These are phyloP conservation scores for Craspedostauros australis DNA, from an alignment of 108 stramenopile genomes.

Conservation along the genomic window DNA sequence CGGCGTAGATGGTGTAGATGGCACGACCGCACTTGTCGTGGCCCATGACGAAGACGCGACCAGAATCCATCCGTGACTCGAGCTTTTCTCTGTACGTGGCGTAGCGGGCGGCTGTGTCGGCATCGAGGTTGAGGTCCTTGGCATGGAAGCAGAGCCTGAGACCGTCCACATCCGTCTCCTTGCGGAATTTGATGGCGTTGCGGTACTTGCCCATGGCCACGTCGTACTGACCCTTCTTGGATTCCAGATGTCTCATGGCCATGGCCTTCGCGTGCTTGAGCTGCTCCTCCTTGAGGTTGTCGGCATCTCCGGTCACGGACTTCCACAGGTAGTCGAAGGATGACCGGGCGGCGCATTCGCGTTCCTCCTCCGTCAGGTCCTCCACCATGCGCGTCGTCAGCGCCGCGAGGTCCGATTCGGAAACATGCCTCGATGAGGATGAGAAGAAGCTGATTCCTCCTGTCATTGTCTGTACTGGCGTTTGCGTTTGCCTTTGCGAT, in stretches of 20 bases:
- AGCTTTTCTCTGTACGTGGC: slow-evolving; percentile 22
- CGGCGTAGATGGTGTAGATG: slow-evolving; percentile 33
- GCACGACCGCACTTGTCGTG: slow-evolving; percentile 36
- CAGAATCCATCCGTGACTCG: slow-evolving; percentile 12
- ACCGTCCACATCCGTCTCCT: slow-evolving; percentile 27
- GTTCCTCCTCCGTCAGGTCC: slow-evolving; percentile 12
- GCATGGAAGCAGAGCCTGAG: slow-evolving; percentile 30
- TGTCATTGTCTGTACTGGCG: too few species aligned
- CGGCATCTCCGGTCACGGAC: slow-evolving; percentile 5
- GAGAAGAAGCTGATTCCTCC: too few species aligned
- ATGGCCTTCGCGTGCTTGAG: slow-evolving; percentile 2
- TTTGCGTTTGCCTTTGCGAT: too few species aligned
- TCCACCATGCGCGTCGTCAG: slow-evolving; percentile 13
- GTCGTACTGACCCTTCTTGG: slow-evolving; percentile 14
- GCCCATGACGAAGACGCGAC: slow-evolving; percentile 25
- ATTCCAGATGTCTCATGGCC: slow-evolving; percentile 13
- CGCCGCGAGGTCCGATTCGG: slow-evolving; percentile 3
- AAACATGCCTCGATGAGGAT: too few species aligned
- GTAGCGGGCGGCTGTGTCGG: slow-evolving; percentile 4
- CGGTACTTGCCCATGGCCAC: slow-evolving; percentile 20
- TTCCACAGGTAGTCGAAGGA: slow-evolving; percentile 20
- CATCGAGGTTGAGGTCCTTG: slow-evolving; percentile 10
- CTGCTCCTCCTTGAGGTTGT: slow-evolving; percentile 8
- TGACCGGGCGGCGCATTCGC: slow-evolving; percentile 18
- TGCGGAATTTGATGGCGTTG: slow-evolving; percentile 18